phyloP scores from a whole-genome alignment of 805 yeast genomes.

The Wickerhamomyces queroliae region DNA sequence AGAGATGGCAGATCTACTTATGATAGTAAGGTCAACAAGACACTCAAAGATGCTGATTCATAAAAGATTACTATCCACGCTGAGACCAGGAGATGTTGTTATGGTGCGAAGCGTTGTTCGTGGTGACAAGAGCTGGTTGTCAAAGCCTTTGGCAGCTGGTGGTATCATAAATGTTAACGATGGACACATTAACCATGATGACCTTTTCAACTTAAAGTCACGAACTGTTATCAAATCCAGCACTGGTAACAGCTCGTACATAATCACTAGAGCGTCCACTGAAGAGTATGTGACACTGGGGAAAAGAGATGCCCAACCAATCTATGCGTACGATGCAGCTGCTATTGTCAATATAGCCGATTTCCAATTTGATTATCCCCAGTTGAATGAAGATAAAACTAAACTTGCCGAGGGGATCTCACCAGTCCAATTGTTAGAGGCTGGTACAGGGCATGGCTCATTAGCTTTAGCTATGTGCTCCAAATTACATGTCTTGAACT shows the following conservation, averaged over 20 bases:
- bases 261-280: conserved; percentile 34
- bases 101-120: background rate
- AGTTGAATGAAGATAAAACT: conserved; percentile 8
- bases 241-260: conserved; percentile 22
- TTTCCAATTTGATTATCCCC: conserved; percentile 36
- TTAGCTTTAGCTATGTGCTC: conserved; percentile 37
- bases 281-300: conserved; percentile 39
- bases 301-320: conserved; percentile 43
- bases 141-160: conserved; percentile 18
- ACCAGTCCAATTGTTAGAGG: conserved; percentile 40
- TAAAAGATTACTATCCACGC: background rate
- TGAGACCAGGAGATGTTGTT: background rate
- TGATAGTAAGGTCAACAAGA: too few relatives aligned
- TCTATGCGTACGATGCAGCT: conserved; percentile 43
- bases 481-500: conserved; percentile 39
- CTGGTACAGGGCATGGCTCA: conserved; percentile 54
- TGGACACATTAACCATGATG: conserved; percentile 28
- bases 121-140: conserved; percentile 15
- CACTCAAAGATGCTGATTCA: background rate
- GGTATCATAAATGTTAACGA: conserved; percentile 15
- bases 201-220: conserved; percentile 32
- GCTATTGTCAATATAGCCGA: conserved; percentile 42
- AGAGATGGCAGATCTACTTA: too few relatives aligned
- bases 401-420: conserved; percentile 6
- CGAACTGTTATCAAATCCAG: conserved; percentile 25